Percentiles rank a stretch among this genome's conserved stretches.
These are phyloP conservation scores for Nicotiana rustica DNA, from an alignment of 305 asterid species.

Conservation along the genomic window DNA sequence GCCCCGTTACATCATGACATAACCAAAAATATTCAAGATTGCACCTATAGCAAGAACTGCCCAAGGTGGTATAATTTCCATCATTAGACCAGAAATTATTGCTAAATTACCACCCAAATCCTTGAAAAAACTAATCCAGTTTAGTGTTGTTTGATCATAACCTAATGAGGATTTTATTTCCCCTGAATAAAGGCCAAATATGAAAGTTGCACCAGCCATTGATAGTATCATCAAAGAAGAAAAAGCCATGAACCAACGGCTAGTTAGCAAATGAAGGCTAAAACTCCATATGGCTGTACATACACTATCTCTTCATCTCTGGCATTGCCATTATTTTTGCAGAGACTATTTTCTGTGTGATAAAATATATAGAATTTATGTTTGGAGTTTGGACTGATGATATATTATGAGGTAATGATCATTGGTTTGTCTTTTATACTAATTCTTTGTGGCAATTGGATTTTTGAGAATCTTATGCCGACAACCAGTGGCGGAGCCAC, in stretches of 20 bases:
- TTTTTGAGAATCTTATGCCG: background rate
- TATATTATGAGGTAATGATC: background rate
- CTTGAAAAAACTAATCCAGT: constrained; percentile 66
- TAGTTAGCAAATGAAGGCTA: constrained; percentile 36
- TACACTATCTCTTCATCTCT: background rate
- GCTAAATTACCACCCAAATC: constrained; percentile 73
- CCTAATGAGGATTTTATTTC: constrained; percentile 62
- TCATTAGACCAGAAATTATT: constrained; percentile 58
- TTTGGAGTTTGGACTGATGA: background rate
- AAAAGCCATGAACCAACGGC: constrained; percentile 69
- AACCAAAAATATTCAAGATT: constrained; percentile 62
- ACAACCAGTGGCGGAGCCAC: too few relatives aligned
- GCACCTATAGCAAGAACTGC: constrained; percentile 64
- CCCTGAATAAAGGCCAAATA: constrained; percentile 65
- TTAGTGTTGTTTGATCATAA: constrained; percentile 65
- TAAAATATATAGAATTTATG: background rate
- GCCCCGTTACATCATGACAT: constrained; percentile 64
- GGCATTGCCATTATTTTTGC: background rate
- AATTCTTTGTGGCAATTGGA: background rate
- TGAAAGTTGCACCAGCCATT: constrained; percentile 68
- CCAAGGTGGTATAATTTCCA: constrained; percentile 68
- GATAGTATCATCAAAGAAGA: constrained; percentile 60
- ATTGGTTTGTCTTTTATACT: background rate
- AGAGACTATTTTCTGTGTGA: background rate
- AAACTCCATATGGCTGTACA: constrained; percentile 20